Conservation (phyloP, 2,329 filamentous ascomycete species). For the Cercospora brassicicola region DNA sequence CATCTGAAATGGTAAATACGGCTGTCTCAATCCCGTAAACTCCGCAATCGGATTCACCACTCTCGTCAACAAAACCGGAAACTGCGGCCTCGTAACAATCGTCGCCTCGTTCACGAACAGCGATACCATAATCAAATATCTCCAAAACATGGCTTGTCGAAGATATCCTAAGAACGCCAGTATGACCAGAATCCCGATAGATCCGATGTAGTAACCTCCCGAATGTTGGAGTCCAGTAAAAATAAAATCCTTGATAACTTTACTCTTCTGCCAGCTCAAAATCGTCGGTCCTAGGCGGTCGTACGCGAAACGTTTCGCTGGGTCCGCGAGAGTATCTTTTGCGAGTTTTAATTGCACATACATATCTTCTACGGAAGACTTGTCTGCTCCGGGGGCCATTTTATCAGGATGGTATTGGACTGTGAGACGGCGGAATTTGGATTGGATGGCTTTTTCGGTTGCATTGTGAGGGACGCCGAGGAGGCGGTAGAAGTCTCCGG, state of each 20-base stretch:
- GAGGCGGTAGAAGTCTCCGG: conserved; percentile 75
- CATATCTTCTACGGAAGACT: conserved; percentile 50
- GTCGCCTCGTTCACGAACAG: conserved; percentile 60
- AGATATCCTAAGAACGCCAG: conserved; percentile 67
- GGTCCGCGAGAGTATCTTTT: conserved; percentile 77
- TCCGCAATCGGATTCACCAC: conserved; percentile 52
- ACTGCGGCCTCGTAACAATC: conserved; percentile 55
- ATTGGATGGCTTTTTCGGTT: conserved; percentile 75
- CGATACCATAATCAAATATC: conserved; percentile 53
- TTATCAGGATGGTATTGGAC: conserved; percentile 82
- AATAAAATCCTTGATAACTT: conserved; percentile 72
- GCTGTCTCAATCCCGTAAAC: conserved; percentile 50
- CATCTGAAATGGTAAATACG: conserved; percentile 82
- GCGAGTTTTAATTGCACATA: conserved; percentile 84
- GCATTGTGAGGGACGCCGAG: conserved; percentile 70
- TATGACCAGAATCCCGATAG: conserved; percentile 60
- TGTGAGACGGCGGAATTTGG: conserved; percentile 75
- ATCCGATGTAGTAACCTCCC: conserved; percentile 61
- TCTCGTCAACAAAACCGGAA: conserved; percentile 46
- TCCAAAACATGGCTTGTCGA: conserved; percentile 62
- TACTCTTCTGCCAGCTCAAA: conserved; percentile 63
- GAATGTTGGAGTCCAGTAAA: conserved; percentile 63
- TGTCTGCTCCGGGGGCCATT: conserved; percentile 46
- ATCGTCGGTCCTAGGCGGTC: conserved; percentile 81
- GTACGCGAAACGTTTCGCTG: conserved; percentile 79